These are phyloP conservation scores for Aspergillus costaricaensis DNA, from an alignment of 2,329 filamentous ascomycete genomes.

Conservation along the genomic window DNA sequence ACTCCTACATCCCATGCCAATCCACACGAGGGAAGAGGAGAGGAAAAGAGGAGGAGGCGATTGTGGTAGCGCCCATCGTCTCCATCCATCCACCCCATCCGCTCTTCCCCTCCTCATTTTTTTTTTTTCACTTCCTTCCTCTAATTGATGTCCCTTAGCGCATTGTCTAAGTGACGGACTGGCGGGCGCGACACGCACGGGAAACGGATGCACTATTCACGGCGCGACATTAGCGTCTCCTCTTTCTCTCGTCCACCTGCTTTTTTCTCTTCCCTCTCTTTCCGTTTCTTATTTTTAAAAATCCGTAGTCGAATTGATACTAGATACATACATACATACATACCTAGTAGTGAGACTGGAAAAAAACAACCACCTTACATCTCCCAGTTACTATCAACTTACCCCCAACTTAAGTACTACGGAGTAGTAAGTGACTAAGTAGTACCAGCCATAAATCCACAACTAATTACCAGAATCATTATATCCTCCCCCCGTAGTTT, in stretches of 20 bases:
- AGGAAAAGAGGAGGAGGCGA: not conserved
- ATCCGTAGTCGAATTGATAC: not conserved
- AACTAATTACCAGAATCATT: no score
- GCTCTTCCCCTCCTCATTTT: not conserved
- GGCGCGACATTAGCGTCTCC: not conserved
- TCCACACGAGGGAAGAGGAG: not conserved
- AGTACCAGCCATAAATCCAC: no score
- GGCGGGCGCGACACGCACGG: not conserved
- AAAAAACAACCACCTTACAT: no score
- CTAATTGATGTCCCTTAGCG: not conserved
- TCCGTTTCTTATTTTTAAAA: not conserved
- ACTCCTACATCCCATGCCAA: not conserved
- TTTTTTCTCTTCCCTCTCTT: not conserved
- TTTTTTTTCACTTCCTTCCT: not conserved
- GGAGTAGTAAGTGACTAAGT: no score
- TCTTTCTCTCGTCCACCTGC: no score
- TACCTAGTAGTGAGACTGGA: no score
- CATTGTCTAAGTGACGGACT: not conserved
- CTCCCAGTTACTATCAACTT: no score
- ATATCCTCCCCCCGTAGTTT: not conserved
- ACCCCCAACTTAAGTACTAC: no score
- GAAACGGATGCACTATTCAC: constrained; percentile 1
- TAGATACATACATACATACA: not conserved
- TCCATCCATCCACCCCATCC: not conserved
- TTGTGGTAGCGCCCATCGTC: not conserved